A percentile compares a stretch with the other conserved stretches of the same genome.
Conservation (phyloP, 345 rosid species). For the Dimocarpus longan region DNA sequence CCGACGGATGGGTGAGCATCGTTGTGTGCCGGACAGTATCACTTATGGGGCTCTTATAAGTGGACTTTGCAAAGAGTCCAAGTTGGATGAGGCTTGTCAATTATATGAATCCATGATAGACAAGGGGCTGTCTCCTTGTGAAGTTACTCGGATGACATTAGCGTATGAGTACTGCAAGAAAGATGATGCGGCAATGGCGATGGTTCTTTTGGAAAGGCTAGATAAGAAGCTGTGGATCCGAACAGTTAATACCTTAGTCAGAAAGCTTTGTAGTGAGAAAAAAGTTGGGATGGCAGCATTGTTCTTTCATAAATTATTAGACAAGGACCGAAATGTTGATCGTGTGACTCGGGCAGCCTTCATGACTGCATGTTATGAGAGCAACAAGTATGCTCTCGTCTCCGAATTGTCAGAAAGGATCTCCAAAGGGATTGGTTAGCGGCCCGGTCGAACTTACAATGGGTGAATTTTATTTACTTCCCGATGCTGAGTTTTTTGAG, state of each 20-base stretch:
- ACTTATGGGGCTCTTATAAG: conserved; percentile 84
- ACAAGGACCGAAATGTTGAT: conserved; percentile 56
- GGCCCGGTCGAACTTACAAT: neutral
- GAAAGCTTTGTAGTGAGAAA: conserved; percentile 85
- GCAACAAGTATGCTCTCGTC: conserved; percentile 71
- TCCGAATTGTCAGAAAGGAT: conserved; percentile 66
- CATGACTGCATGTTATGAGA: conserved; percentile 72
- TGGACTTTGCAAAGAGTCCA: conserved; percentile 82
- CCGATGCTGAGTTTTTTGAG: neutral
- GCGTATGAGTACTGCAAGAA: conserved; percentile 83
- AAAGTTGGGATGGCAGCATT: conserved; percentile 80
- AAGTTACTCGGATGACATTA: conserved; percentile 79
- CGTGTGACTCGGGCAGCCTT: conserved; percentile 72
- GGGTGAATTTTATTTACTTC: conserved; percentile 8
- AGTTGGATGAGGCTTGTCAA: conserved; percentile 65
- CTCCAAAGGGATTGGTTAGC: conserved; percentile 54
- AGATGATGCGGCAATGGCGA: conserved; percentile 77
- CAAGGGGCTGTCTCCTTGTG: conserved; percentile 70
- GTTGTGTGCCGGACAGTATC: conserved; percentile 68
- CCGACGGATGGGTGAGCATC: conserved; percentile 58
- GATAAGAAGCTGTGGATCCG: conserved; percentile 83
- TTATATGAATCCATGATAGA: conserved; percentile 77
- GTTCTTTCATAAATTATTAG: conserved; percentile 68
- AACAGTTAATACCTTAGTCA: conserved; percentile 69
- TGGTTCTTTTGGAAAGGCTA: conserved; percentile 71